Base-by-base conservation (phyloP, 164 flowering plant species). In the Aristolochia fimbriata region DNA sequence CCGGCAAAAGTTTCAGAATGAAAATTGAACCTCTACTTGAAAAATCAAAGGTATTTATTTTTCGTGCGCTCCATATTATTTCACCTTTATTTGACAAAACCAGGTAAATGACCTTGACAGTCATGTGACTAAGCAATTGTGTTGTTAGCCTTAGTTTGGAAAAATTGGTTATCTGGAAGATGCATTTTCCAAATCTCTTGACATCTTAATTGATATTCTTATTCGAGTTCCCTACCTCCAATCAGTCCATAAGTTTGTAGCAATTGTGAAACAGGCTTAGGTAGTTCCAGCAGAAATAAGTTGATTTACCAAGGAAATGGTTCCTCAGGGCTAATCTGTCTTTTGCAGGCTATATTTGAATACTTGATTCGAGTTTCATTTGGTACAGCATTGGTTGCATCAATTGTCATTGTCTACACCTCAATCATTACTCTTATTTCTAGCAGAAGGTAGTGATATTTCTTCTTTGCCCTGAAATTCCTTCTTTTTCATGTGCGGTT, bases 331-430 rank as follows among this genome's bases (percentile, higher is more conserved):
- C 64, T 45, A 49, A 58, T 63, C 6, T 59, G 16, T 33, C 6
- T 66, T 70, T 82, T 37, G 56, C 87, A 93, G 96, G 78, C 81
- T 62, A 84, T 77, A 46, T 82, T 75, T 51, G 97, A 83, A 64
- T 90, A 90, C 67, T 14, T 86, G 48, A 70, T 86, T n/a, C 73
- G 97, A 67, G 89, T 88, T 68, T 81, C 95, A 17, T 93, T 93
- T 80, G 99, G 97, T 52, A 93, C 97, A 5, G 85, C 99, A 24
- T 77, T 90, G 15, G 77, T 93, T 78, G 97, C 90, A 65, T 90
- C 99, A 48, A 84, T 93, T 58, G 92, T 93, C 67, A 41, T 93
- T 65, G 99, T 93, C 58, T 88, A 73, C 73, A 90, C 97, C 10
- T 63, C 99, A 61, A 93, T 93, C 25, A 81, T 93, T 71, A 93